Conservation (phyloP, 139 green algal species). For the Helicosporidium sp. region DNA sequence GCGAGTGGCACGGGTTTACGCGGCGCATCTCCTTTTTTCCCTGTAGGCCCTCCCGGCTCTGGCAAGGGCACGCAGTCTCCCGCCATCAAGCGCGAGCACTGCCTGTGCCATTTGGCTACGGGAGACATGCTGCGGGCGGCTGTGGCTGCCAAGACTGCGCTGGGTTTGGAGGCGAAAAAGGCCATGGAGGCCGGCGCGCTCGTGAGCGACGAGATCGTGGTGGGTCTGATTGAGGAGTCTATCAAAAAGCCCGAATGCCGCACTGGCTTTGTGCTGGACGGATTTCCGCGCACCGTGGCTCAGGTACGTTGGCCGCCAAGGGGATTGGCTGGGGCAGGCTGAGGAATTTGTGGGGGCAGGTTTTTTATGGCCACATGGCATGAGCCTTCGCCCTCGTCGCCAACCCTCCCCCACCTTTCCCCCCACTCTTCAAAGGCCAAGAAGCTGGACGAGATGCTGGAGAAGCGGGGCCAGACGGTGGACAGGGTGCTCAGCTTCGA, state of each 20-base stretch:
- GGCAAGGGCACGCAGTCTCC: constrained; percentile 88
- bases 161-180: constrained; percentile 83
- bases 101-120: constrained; percentile 91
- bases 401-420: not conserved
- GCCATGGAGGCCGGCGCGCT: constrained; percentile 85
- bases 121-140: constrained; percentile 85
- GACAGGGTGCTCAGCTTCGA: constrained; percentile 88
- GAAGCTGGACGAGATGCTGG: constrained; percentile 90
- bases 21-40: no score
- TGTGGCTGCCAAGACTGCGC: constrained; percentile 51
- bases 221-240: constrained; percentile 83
- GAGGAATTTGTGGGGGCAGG: no score
- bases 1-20: no score
- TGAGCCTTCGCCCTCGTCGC: no score
- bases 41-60: constrained; percentile 63
- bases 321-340: no score
- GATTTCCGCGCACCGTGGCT: constrained; percentile 71
- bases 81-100: constrained; percentile 86
- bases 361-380: no score
- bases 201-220: constrained; percentile 89
- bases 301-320: no score
- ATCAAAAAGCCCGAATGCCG: constrained; percentile 71
- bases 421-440: constrained; percentile 38
- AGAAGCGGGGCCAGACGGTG: constrained; percentile 41
- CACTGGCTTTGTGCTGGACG: constrained; percentile 91